These are phyloP conservation scores for Lipomyces sp. DNA, from an alignment of 805 yeast species.

Conservation along the genomic window DNA sequence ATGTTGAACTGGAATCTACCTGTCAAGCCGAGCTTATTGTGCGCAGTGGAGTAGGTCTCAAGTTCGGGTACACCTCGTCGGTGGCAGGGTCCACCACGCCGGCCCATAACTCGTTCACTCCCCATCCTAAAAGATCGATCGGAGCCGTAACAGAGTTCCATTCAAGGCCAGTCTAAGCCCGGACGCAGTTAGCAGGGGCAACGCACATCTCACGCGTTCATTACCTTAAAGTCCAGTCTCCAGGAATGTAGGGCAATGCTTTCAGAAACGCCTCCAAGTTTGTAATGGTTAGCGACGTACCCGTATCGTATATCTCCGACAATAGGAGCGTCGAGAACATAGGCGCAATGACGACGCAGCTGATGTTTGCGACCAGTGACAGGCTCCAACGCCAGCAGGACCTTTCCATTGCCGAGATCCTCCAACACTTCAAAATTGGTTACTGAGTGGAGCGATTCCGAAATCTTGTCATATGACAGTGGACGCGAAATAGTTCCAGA, in stretches of 20 bases:
- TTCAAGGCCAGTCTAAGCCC: slow-evolving; percentile 9
- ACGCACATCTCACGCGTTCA: neutral
- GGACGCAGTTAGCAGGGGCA: neutral
- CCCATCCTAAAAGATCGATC: neutral
- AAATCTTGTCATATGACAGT: neutral
- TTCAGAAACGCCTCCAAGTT: neutral
- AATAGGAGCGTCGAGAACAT: slow-evolving; percentile 31
- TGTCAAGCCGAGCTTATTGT: neutral
- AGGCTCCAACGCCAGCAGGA: slow-evolving; percentile 25
- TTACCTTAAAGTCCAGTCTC: slow-evolving; percentile 23
- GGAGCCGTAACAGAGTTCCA: slow-evolving; percentile 21
- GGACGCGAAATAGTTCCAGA: slow-evolving; percentile 4
- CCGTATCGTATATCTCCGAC: slow-evolving; percentile 30
- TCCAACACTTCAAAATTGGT: slow-evolving; percentile 21
- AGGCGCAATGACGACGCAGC: slow-evolving; percentile 33
- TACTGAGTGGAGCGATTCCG: slow-evolving; percentile 5
- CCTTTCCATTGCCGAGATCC: neutral
- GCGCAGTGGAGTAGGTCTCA: neutral
- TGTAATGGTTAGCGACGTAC: neutral
- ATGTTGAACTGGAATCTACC: too few species aligned
- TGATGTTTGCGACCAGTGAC: slow-evolving; percentile 35
- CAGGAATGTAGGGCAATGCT: slow-evolving; percentile 35
- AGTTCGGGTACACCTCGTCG: neutral
- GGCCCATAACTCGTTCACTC: slow-evolving; percentile 2
- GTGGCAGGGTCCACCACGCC: slow-evolving; percentile 7